Evolutionary conservation across 1,284 basidiomycete genomes (phyloP), one percentile per base, ranked within the genome.

Genomic region (Ganoderma boninense): DNA sequence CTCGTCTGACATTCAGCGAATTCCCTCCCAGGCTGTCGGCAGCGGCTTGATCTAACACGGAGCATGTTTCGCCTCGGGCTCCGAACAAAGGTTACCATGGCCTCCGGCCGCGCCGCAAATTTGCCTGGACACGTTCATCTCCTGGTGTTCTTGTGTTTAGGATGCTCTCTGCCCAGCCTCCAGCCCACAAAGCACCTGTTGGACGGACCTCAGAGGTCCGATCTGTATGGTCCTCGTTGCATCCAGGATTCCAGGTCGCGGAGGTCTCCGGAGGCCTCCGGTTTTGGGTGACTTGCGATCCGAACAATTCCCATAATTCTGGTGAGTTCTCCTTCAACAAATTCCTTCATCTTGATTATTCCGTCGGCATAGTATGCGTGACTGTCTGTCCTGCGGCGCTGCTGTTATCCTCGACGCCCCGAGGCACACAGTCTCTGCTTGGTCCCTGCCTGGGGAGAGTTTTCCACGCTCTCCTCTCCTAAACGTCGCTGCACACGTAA

Each of bases 41-140:
- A 29, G 29, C 26, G 32, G 32, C 18, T 5, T 7, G 29, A 7
- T 29, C 29, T 2, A 35, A 57, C 14, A 10, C 29, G 16, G 8
- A 16, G 54, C 14, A 35, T 18, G 32, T 35, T 16, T 57, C 29
- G 29, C 14, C 16, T 32, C 16, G 38, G 10, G 38, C 7, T 38
- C 38, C 38, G 4, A 40, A 40, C 29, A 29, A 60, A 40, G 29
- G 57, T 60, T 40, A 60, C 57, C 57, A 60, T 29, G 57, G 35
- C 57, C 57, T 40, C 29, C 3, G 20, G 20, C 20, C 57, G 38
- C 35, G 10, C 14, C 32, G 18, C 0, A n/a, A 35, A 40, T 23
- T 13, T 20, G 57, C 57, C 57, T 60, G 32, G 35, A 60, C 40
- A 60, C 57, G 18, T 60, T 40, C 35, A 60, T 60, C 57, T 35